Percentiles rank a stretch among this genome's conserved stretches.
Conservation (phyloP, 768 basidiomycete species). For the Naematelia aurantialba region DNA sequence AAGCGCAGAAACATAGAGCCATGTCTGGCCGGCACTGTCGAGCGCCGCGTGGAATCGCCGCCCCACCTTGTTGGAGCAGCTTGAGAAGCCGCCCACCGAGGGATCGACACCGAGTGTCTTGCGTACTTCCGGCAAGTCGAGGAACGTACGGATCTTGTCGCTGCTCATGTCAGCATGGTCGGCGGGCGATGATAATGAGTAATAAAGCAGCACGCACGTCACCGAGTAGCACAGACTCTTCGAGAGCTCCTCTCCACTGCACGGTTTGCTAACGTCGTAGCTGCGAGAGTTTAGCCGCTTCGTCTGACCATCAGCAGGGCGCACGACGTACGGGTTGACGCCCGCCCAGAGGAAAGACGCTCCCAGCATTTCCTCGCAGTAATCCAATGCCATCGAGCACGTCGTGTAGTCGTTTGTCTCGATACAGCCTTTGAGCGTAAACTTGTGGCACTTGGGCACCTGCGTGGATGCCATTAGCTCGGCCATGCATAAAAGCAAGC, state of each 20-base stretch:
- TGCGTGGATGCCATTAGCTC: slow-evolving; percentile 8
- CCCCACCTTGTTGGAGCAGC: slow-evolving; percentile 59
- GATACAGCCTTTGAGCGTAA: slow-evolving; percentile 61
- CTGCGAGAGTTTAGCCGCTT: slow-evolving; percentile 43
- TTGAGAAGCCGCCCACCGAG: slow-evolving; percentile 57
- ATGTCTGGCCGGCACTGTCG: slow-evolving; percentile 60
- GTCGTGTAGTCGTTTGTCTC: slow-evolving; percentile 64
- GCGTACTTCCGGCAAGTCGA: slow-evolving; percentile 60
- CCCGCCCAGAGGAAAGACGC: slow-evolving; percentile 51
- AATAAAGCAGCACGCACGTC: slow-evolving; percentile 44
- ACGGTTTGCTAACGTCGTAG: slow-evolving; percentile 67
- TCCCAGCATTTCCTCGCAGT: slow-evolving; percentile 62
- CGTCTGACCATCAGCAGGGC: too few species aligned
- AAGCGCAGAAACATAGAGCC: slow-evolving; percentile 61
- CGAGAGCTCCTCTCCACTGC: slow-evolving; percentile 54
- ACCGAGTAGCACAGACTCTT: slow-evolving; percentile 63
- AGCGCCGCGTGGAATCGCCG: slow-evolving; percentile 58
- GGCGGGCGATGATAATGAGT: not conserved
- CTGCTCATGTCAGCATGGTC: slow-evolving; percentile 26
- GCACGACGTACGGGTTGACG: slow-evolving; percentile 50
- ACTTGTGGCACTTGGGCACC: slow-evolving; percentile 66
- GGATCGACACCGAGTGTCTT: slow-evolving; percentile 60
- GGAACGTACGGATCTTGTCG: slow-evolving; percentile 59
- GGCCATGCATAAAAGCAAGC: not conserved
- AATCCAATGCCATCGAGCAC: slow-evolving; percentile 64